phyloP scores from a whole-genome alignment of 768 basidiomycete species.

The Thelephora aurantiotincta region DNA sequence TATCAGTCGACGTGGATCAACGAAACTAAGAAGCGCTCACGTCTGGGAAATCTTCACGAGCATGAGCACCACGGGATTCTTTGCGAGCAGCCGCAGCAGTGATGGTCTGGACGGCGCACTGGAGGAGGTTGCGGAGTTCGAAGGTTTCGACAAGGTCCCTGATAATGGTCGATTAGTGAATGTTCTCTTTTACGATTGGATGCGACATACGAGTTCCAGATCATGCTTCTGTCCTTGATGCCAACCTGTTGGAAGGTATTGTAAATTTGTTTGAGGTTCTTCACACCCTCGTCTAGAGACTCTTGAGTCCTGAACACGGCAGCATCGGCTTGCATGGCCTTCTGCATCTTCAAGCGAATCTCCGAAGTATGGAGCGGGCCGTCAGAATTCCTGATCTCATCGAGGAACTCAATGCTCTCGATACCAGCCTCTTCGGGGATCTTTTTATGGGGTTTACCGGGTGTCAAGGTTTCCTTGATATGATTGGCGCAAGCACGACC shows the following conservation, averaged over 20 bases:
- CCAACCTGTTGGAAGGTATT: slow-evolving; percentile 82
- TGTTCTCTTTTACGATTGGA: not conserved
- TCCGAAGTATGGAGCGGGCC: slow-evolving; percentile 81
- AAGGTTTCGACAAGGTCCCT: slow-evolving; percentile 96
- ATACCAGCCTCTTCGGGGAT: slow-evolving; percentile 82
- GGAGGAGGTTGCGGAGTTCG: slow-evolving; percentile 90
- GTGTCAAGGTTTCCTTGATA: slow-evolving; percentile 81
- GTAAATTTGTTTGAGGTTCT: slow-evolving; percentile 77
- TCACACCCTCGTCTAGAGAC: slow-evolving; percentile 84
- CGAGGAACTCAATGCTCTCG: slow-evolving; percentile 73
- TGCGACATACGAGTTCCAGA: slow-evolving; percentile 91
- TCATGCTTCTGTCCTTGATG: slow-evolving; percentile 97
- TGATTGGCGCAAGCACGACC: slow-evolving; percentile 99
- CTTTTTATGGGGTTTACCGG: slow-evolving; percentile 82
- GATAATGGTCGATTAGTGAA: slow-evolving; percentile 3
- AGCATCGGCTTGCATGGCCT: slow-evolving; percentile 96
- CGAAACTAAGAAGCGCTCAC: slow-evolving; percentile 22
- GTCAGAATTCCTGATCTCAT: slow-evolving; percentile 71
- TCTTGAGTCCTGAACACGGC: slow-evolving; percentile 94
- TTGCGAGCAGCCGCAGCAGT: slow-evolving; percentile 85
- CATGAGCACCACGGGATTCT: slow-evolving; percentile 97
- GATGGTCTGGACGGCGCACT: slow-evolving; percentile 93
- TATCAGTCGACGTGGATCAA: not conserved
- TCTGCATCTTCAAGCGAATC: slow-evolving; percentile 93
- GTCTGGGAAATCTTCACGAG: slow-evolving; percentile 96